phyloP scores from a whole-genome alignment of 768 basidiomycete species.

The Mycena albidolilacea region DNA sequence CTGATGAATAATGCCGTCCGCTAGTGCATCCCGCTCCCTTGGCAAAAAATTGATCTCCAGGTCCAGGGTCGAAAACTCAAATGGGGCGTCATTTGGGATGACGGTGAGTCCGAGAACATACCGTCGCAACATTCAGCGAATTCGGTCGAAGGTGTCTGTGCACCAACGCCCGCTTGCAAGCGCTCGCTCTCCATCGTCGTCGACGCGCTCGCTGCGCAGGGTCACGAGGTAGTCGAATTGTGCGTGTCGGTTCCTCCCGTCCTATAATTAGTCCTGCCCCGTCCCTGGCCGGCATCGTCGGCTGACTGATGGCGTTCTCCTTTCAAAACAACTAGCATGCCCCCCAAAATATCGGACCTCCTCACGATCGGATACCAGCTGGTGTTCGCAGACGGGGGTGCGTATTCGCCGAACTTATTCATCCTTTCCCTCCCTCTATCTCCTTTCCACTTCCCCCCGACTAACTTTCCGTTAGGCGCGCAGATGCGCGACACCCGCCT shows the following conservation, averaged over 20 bases:
- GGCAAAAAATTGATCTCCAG: conserved; percentile 62
- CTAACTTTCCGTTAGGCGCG: conserved; percentile 52
- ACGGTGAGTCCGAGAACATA: conserved; percentile 56
- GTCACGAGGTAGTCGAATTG: conserved; percentile 78
- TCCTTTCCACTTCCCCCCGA: conserved; percentile 14
- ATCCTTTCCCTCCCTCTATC: conserved; percentile 9
- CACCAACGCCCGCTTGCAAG: conserved; percentile 74
- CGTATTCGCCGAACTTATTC: conserved; percentile 31
- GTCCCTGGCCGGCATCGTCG: conserved; percentile 1
- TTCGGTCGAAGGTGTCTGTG: conserved; percentile 63
- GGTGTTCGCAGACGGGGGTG: conserved; percentile 71
- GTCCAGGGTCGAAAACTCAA: conserved; percentile 67
- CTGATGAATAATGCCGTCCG: conserved; percentile 35
- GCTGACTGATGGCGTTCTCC: conserved; percentile 7
- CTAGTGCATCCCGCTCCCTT: conserved; percentile 67
- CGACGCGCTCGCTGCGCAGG: conserved; percentile 67
- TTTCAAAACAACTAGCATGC: conserved; percentile 42
- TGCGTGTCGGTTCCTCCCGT: conserved; percentile 48
- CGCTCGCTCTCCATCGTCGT: conserved; percentile 69
- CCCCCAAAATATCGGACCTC: conserved; percentile 68
- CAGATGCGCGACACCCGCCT: conserved; percentile 56
- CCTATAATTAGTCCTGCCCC: background rate
- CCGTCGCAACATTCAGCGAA: background rate
- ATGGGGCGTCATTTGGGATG: conserved; percentile 77
- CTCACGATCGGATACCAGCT: conserved; percentile 68